phyloP scores from a whole-genome alignment of 306 rosid species.

The Cucumis melo region DNA sequence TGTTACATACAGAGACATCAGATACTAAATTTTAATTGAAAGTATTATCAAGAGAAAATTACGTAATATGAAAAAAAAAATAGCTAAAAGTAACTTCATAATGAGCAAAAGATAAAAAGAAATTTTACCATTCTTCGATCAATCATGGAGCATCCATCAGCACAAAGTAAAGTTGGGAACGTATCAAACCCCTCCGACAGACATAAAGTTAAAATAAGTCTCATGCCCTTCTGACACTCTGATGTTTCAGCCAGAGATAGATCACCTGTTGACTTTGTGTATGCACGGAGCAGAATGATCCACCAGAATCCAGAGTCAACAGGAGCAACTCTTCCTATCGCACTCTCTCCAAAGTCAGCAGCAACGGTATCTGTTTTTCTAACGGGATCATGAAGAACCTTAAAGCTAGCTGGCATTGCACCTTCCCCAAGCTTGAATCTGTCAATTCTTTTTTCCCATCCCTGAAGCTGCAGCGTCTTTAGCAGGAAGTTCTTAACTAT shows the following conservation, averaged over 20 bases:
- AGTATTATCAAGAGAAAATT: background rate
- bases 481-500: conserved; percentile 13
- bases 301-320: conserved; percentile 17
- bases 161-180: conserved; percentile 15
- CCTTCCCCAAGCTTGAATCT: conserved; percentile 19
- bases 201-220: conserved; percentile 10
- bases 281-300: conserved; percentile 16
- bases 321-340: conserved; percentile 16
- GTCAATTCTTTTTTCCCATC: conserved; percentile 13
- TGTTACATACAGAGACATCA: background rate
- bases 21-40: background rate
- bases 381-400: conserved; percentile 16
- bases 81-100: background rate
- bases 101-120: background rate
- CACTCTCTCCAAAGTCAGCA: conserved; percentile 18
- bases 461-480: conserved; percentile 15
- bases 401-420: conserved; percentile 18
- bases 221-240: conserved; percentile 17
- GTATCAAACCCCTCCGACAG: conserved; percentile 14
- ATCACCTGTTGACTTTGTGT: conserved; percentile 15
- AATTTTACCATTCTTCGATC: conserved; percentile 11
- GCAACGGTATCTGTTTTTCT: conserved; percentile 10
- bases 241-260: conserved; percentile 12
- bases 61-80: background rate
- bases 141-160: conserved; percentile 16